Evolutionary conservation across 306 rosid genomes (phyloP).

Genomic region (Boehmeria nivea): DNA sequence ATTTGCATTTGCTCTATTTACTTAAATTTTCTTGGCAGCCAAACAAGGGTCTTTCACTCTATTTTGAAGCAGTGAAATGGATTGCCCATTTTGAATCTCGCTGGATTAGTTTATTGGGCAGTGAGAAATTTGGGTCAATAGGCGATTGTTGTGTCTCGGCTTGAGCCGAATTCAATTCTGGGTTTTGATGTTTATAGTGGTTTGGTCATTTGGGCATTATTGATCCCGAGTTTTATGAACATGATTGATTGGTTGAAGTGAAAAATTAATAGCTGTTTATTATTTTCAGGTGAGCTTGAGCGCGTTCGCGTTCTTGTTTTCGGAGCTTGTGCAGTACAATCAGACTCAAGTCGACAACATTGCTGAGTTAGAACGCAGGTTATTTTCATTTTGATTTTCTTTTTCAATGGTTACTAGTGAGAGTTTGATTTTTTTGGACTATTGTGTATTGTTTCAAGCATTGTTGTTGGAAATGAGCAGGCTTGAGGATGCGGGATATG

Average conservation of each 20-base stretch:
- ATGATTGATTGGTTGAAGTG: no score
- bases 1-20: no score
- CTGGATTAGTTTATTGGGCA: no score
- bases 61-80: no score
- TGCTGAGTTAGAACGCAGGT: constrained; percentile 95
- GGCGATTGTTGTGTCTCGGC: no score
- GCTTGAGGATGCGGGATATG: constrained; percentile 95
- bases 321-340: constrained; percentile 98
- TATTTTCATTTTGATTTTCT: no score
- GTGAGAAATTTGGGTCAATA: background rate
- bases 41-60: no score
- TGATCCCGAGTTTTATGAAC: background rate
- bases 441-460: constrained; percentile 3
- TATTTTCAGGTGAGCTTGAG: constrained; percentile 87
- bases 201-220: constrained; percentile 4
- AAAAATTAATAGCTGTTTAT: background rate
- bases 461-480: constrained; percentile 35
- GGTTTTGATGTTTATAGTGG: background rate
- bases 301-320: constrained; percentile 94
- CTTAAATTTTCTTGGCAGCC: no score
- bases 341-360: constrained; percentile 97
- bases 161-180: no score
- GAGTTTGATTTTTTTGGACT: background rate
- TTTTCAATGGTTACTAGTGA: no score
- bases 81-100: no score